Base-by-base conservation (phyloP, 805 yeast genomes). In the Kuraishia ogatae region DNA sequence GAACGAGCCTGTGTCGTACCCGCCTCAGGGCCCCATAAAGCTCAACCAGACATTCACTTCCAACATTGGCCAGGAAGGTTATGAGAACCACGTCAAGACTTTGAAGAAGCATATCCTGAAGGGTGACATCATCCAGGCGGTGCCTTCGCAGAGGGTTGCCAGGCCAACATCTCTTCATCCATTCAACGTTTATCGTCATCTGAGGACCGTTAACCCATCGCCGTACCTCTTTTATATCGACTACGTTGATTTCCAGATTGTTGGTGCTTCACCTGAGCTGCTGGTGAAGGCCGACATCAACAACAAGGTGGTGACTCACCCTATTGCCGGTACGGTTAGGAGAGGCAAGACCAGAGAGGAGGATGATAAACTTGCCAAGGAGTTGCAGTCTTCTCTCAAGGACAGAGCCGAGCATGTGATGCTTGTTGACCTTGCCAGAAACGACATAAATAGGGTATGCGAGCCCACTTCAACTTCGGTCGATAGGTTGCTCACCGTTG, bases 381-480 rank as follows among this genome's bases (percentile, higher is more conserved):
- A 82, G 55, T 79, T 94, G 61, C 77, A 88, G 63, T 71, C 84
- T 10, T 87, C 96, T 17, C 73, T 85, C 60, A 94, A 94, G 66
- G 99, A 94, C 70, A 82, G 97, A 51, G 97, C 99, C 0, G 99
- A 94, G 72, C 99, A 94, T 70, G 94, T 94, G 55, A 94, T 94
- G 99, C 82, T 94, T 70, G 99, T 94, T 20, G 99, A 94, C 71
- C 79, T 94, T 65, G 99, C 99, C 2, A 81, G 99, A 67, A 94
- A 94, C 66, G 99, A 94, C 67, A 84, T 94, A 64, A 94, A 94
- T 72, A 80, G 99, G 61, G 85, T 94, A n/a, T 93, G 98, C 72
- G 84, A 85, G 57, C 98, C 98, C 22, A 69, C 69, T 43, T 78
- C 94, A 2, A 91, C 96, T 49, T 81, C 76, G 52, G 98, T 94